These are phyloP conservation scores for Coprinopsis sp. DNA, from an alignment of 768 basidiomycete genomes.

Conservation along the genomic window DNA sequence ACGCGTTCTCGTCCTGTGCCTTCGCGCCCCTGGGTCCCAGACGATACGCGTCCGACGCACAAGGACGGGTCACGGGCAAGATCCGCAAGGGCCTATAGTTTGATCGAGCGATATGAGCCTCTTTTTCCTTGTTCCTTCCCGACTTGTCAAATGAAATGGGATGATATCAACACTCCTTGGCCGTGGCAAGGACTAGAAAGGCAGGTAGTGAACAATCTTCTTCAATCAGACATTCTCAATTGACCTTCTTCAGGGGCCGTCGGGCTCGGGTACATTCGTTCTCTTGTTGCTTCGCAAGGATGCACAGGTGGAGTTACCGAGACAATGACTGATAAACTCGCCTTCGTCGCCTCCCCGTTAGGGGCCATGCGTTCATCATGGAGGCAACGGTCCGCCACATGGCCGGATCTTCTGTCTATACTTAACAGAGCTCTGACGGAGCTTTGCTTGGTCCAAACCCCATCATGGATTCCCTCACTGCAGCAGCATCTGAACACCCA, in stretches of 20 bases:
- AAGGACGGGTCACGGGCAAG: slow-evolving; percentile 5
- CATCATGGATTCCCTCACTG: background rate
- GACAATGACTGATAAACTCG: background rate
- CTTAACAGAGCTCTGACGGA: background rate
- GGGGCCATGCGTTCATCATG: slow-evolving; percentile 5
- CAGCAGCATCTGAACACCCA: background rate
- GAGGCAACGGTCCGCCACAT: background rate
- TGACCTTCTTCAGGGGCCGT: too few species aligned
- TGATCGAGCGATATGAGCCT: background rate
- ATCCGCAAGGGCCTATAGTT: background rate
- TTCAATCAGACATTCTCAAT: too few species aligned
- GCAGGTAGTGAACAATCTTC: too few species aligned
- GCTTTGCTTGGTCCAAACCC: background rate
- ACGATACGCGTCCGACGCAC: slow-evolving; percentile 10
- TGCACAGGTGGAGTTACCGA: background rate
- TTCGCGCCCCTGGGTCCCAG: too few species aligned
- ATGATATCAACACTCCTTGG: too few species aligned
- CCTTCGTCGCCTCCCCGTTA: background rate
- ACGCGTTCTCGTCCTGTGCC: too few species aligned
- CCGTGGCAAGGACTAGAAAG: too few species aligned
- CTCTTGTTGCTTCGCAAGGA: background rate
- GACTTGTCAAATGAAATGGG: too few species aligned
- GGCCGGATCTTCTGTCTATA: slow-evolving; percentile 1
- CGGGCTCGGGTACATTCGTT: too few species aligned
- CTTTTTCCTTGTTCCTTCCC: too few species aligned